phyloP scores from a whole-genome alignment of 164 flowering plant genomes.

The Akebia trifoliata region DNA sequence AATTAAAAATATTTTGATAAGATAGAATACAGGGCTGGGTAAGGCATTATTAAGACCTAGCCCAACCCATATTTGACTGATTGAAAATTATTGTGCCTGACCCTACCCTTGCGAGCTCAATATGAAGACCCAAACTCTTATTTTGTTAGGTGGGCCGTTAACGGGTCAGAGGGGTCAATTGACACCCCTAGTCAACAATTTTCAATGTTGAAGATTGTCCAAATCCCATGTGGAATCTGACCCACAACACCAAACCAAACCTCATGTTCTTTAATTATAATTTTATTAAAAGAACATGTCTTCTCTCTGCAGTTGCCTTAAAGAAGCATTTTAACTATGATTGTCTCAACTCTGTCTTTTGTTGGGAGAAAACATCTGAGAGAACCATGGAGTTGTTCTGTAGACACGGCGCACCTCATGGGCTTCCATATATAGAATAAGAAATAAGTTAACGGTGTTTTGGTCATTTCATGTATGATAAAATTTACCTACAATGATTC shows the following conservation, averaged over 20 bases:
- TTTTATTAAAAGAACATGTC: background rate
- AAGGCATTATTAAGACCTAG: too few species aligned
- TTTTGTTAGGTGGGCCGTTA: too few species aligned
- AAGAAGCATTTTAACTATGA: background rate
- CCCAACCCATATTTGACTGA: too few species aligned
- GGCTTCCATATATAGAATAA: background rate
- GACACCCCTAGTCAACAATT: slow-evolving; percentile 19
- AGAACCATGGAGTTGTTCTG: slow-evolving; percentile 1
- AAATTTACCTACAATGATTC: too few species aligned
- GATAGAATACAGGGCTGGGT: too few species aligned
- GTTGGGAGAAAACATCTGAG: slow-evolving; percentile 1
- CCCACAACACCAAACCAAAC: slow-evolving; percentile 9
- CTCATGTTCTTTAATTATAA: background rate
- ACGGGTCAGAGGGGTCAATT: slow-evolving; percentile 17
- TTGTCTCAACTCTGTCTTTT: slow-evolving; percentile 2
- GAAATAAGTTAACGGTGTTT: too few species aligned
- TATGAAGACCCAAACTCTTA: too few species aligned
- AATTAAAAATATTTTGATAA: too few species aligned
- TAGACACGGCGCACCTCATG: slow-evolving; percentile 11
- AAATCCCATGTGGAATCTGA: slow-evolving; percentile 23
- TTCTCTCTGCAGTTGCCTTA: background rate
- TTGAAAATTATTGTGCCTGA: too few species aligned
- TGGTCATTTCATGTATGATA: too few species aligned
- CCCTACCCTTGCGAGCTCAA: too few species aligned
- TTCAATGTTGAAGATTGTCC: slow-evolving; percentile 5